Evolutionary conservation across 73 alveolate genomes (phyloP).

Genomic region (Paramecium tetraurelia): DNA sequence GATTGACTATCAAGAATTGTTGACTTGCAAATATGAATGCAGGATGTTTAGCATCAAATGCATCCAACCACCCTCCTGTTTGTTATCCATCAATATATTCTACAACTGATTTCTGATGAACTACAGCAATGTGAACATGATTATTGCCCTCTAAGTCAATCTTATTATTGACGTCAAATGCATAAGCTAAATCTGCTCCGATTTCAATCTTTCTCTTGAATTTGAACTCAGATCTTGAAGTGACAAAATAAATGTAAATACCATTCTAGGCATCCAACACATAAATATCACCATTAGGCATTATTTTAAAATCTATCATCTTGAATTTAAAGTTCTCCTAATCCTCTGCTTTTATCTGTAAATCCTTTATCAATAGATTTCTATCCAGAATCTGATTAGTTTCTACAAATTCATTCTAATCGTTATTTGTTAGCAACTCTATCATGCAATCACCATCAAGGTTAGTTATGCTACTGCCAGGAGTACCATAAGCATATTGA

Average conservation of each 20-base stretch:
- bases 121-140: neutral
- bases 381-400: neutral
- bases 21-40: neutral
- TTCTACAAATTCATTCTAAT: neutral
- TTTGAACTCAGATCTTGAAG: neutral
- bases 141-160: neutral
- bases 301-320: neutral
- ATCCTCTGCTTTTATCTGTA: neutral
- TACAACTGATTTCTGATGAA: neutral
- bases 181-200: neutral
- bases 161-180: neutral
- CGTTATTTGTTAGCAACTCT: neutral
- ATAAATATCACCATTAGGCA: constrained; percentile 22
- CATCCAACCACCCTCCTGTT: neutral
- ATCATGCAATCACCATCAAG: neutral
- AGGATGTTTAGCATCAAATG: neutral
- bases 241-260: neutral
- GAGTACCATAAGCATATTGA: constrained; percentile 15
- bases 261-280: constrained; percentile 41
- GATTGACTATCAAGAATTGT: neutral
- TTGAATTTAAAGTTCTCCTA: neutral
- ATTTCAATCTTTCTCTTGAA: neutral
- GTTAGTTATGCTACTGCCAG: neutral
- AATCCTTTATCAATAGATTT: neutral
- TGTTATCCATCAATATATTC: neutral